Percentiles rank a stretch among this genome's conserved stretches.
Evolutionary conservation across 2,329 filamentous ascomycete species (phyloP).

Genomic region (Epichloe amarillans): DNA sequence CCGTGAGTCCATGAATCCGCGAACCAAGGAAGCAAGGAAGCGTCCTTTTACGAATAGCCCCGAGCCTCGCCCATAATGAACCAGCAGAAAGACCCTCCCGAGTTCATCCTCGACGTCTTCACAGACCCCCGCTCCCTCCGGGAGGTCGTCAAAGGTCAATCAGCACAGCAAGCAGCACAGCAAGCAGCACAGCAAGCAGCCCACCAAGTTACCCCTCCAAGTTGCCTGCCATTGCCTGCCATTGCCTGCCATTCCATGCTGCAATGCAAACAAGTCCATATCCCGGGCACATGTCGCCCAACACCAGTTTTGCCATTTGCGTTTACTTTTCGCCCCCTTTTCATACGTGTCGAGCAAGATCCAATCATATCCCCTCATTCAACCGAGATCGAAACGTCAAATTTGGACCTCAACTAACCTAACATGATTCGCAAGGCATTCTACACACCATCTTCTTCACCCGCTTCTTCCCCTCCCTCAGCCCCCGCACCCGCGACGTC

Average conservation of each 20-base stretch:
- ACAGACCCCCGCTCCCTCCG: slow-evolving; percentile 80
- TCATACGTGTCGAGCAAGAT: too few species aligned
- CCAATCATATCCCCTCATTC: too few species aligned
- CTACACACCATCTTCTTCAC: slow-evolving; percentile 98
- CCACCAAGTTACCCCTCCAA: neutral
- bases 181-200: too few species aligned
- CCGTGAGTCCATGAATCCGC: neutral
- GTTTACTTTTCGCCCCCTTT: too few species aligned
- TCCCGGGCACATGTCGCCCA: neutral
- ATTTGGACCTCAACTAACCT: too few species aligned
- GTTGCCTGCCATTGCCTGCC: too few species aligned
- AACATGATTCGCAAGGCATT: slow-evolving; percentile 44
- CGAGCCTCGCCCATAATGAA: slow-evolving; percentile 16
- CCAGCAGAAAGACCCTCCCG: slow-evolving; percentile 50
- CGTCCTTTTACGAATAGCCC: too few species aligned
- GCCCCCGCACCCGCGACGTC: slow-evolving; percentile 73
- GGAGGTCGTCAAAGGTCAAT: slow-evolving; percentile 77
- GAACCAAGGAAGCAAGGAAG: too few species aligned
- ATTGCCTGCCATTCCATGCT: too few species aligned
- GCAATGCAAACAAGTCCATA: too few species aligned
- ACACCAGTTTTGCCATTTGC: neutral
- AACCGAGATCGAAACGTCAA: neutral
- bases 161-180: slow-evolving; percentile 7
- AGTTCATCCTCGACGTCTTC: slow-evolving; percentile 89
- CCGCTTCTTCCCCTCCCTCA: slow-evolving; percentile 82